Base-by-base conservation (phyloP, 495 filamentous ascomycete genomes). In the Barbatosphaeria neglecta region DNA sequence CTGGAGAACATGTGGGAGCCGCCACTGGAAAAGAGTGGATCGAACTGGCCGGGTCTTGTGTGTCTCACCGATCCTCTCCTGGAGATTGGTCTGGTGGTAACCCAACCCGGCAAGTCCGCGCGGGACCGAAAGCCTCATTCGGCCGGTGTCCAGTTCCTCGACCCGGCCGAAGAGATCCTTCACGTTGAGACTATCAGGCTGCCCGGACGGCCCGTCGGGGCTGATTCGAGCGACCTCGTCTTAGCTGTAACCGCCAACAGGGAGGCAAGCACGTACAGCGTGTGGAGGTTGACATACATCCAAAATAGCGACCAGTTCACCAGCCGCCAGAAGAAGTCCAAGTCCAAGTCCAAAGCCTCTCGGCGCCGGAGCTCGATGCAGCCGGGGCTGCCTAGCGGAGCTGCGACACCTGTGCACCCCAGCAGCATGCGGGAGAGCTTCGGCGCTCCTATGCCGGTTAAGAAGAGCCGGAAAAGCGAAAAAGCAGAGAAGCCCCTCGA, bases 41-140 rank as follows among this genome's bases (percentile, higher is more conserved):
- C 77, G 22, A 76, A 82, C 35, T 77, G 87, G 57, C 90, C 90
- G 3, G 74, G 84, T 23, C 67, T 95, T 1, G 93, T 89, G 48
- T 86, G 84, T 25, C 72, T 98, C 20, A 93, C 82, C 6, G 84
- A 95, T 59, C 92, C 92, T 24, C 67, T 96, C 48, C 71, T 87
- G 2, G 88, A 96, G 54, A 74, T 95, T 61, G 92, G 90, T 1
- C 58, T 90, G 37, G 81, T 96, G 31, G 82, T 95, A 13, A 78
- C 81, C 0, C 55, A 63, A 9, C 53, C 58, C 9, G 68, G 67
- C 17, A 56, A 45, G 17, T 42, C 57, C 39, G 48, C 47, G 9
- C 48, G 59, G 18, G 41, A 46, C 22, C 57, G 51, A 42, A 31
- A 44, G 52, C 22, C 53, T 45, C 20, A 58, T 48, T 42, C 53